phyloP scores from a whole-genome alignment of 2,329 filamentous ascomycete species.

The Amphichorda felina region DNA sequence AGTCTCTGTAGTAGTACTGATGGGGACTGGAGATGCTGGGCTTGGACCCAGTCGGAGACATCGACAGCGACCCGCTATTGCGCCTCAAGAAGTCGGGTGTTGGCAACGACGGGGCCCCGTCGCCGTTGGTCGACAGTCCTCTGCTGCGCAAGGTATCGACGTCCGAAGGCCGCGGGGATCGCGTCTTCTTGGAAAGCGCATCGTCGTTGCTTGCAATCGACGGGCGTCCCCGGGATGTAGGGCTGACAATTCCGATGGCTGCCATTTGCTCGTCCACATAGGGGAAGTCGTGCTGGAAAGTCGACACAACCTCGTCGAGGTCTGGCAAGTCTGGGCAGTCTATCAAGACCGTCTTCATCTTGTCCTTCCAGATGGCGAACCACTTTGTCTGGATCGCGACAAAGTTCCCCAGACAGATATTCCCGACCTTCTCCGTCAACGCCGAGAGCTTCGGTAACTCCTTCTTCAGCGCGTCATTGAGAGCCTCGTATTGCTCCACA shows the following conservation, averaged over 20 bases:
- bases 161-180: slow-evolving; percentile 32
- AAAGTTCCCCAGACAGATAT: slow-evolving; percentile 72
- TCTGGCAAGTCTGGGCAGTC: slow-evolving; percentile 51
- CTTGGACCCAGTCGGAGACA: slow-evolving; percentile 38
- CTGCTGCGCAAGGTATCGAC: slow-evolving; percentile 36
- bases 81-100: slow-evolving; percentile 55
- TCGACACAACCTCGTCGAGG: slow-evolving; percentile 59
- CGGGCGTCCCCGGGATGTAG: slow-evolving; percentile 43
- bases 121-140: slow-evolving; percentile 49
- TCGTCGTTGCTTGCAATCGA: slow-evolving; percentile 42
- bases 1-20: slow-evolving; percentile 45
- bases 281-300: slow-evolving; percentile 70
- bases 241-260: slow-evolving; percentile 68
- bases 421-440: slow-evolving; percentile 73
- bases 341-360: slow-evolving; percentile 64
- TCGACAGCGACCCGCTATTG: slow-evolving; percentile 57
- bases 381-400: slow-evolving; percentile 75
- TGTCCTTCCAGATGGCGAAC: slow-evolving; percentile 75
- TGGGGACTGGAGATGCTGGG: slow-evolving; percentile 31
- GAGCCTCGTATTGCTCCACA: slow-evolving; percentile 77
- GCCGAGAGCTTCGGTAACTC: slow-evolving; percentile 77
- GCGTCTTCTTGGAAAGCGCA: slow-evolving; percentile 28
- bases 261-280: slow-evolving; percentile 62
- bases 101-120: slow-evolving; percentile 49
- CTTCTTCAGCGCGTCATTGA: slow-evolving; percentile 88